These are phyloP conservation scores for Coniella vitis DNA, from an alignment of 2,329 filamentous ascomycete genomes.

Conservation along the genomic window DNA sequence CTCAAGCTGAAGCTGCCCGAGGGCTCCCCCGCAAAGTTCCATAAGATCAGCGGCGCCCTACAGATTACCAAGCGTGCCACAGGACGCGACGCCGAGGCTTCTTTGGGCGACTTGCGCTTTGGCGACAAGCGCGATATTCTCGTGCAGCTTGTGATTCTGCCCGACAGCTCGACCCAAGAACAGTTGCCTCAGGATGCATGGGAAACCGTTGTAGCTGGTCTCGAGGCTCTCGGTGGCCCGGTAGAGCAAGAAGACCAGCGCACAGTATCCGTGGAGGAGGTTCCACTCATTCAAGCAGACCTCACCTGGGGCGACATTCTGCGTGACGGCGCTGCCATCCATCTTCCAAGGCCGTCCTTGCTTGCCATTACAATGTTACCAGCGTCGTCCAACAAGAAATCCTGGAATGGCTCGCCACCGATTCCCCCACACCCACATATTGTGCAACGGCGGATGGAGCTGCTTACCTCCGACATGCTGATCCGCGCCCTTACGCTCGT, in stretches of 20 bases:
- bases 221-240: slow-evolving; percentile 86
- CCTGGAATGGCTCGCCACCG: slow-evolving; percentile 62
- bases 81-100: slow-evolving; percentile 87
- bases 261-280: slow-evolving; percentile 80
- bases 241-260: slow-evolving; percentile 82
- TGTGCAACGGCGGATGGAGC: slow-evolving; percentile 93
- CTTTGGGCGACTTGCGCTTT: slow-evolving; percentile 85
- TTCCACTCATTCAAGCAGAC: slow-evolving; percentile 91
- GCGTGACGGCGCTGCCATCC: slow-evolving; percentile 76
- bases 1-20: slow-evolving; percentile 90
- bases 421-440: slow-evolving; percentile 94
- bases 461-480: slow-evolving; percentile 96
- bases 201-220: slow-evolving; percentile 92
- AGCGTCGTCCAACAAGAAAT: slow-evolving; percentile 52
- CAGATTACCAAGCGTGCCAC: slow-evolving; percentile 96
- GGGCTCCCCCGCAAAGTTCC: slow-evolving; percentile 94
- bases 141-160: slow-evolving; percentile 86
- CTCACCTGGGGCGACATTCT: slow-evolving; percentile 90
- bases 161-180: slow-evolving; percentile 77
- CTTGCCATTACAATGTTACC: slow-evolving; percentile 95
- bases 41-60: slow-evolving; percentile 94
- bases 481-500: slow-evolving; percentile 87
- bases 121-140: slow-evolving; percentile 92
- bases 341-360: slow-evolving; percentile 82
- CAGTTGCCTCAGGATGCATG: slow-evolving; percentile 87